Conservation (phyloP, 805 yeast species). For the Metschnikowia colocasiae region DNA sequence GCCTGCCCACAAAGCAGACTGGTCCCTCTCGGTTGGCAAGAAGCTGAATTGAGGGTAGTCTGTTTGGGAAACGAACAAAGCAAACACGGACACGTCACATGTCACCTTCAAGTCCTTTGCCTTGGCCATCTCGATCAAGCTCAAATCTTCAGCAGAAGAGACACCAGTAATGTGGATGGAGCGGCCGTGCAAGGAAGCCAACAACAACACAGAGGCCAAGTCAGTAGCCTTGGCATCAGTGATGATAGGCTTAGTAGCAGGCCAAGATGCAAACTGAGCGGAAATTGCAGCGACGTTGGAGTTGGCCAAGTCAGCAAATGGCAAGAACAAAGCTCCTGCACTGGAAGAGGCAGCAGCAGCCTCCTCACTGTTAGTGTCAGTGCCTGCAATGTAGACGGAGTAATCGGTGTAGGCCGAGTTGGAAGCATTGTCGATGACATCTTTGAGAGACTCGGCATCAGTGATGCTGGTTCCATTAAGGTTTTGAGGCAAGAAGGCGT, state of each 20-base stretch:
- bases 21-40: conserved; percentile 80
- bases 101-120: conserved; percentile 78
- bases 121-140: conserved; percentile 80
- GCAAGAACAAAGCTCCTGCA: conserved; percentile 79
- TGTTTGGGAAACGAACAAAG: conserved; percentile 71
- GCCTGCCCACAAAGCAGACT: conserved; percentile 75
- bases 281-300: conserved; percentile 75
- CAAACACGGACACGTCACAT: conserved; percentile 80
- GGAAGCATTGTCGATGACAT: conserved; percentile 55
- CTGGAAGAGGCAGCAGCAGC: conserved; percentile 58
- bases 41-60: conserved; percentile 67
- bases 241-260: conserved; percentile 73
- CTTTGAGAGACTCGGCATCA: conserved; percentile 61
- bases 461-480: conserved; percentile 58
- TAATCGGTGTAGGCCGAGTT: conserved; percentile 74
- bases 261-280: conserved; percentile 81
- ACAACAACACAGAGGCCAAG: conserved; percentile 83
- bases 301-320: conserved; percentile 67
- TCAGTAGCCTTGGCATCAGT: conserved; percentile 92
- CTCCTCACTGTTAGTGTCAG: conserved; percentile 60
- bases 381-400: conserved; percentile 79
- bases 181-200: conserved; percentile 84
- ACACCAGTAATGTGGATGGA: conserved; percentile 88
- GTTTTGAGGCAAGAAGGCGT: conserved; percentile 73
- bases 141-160: conserved; percentile 73